Conservation (phyloP, 2,329 filamentous ascomycete genomes). For the Nothophaeocryptopus gaeumannii region DNA sequence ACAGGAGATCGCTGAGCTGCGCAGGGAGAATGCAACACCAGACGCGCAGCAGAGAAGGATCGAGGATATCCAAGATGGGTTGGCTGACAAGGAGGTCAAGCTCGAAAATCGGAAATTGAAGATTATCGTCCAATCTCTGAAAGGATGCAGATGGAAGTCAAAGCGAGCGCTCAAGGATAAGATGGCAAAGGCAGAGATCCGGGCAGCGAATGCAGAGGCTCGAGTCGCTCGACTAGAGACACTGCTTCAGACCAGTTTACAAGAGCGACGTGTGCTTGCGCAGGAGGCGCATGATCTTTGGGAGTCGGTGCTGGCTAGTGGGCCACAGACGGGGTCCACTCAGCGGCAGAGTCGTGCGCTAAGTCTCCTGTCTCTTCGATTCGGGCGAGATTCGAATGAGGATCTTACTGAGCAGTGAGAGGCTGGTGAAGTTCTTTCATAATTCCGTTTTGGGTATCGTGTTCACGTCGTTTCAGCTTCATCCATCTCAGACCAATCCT, state of each 20-base stretch:
- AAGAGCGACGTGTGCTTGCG: constrained; percentile 1
- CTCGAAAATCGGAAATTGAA: background rate
- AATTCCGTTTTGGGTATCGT: too few relatives aligned
- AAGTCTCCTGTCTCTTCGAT: constrained; percentile 2
- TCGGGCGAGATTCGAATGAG: background rate
- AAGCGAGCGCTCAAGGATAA: constrained; percentile 1
- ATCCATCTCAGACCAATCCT: constrained; percentile 34
- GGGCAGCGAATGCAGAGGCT: constrained; percentile 1
- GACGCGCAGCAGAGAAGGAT: background rate
- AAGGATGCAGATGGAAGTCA: constrained; percentile 6
- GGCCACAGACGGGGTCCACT: background rate
- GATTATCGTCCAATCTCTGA: background rate
- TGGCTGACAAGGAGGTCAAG: too few relatives aligned
- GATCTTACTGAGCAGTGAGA: background rate
- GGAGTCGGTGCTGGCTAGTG: background rate
- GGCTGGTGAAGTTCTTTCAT: background rate
- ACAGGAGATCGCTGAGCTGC: background rate
- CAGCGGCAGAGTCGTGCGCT: constrained; percentile 2
- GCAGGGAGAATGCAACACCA: background rate
- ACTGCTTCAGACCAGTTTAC: background rate
- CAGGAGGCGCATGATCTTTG: constrained; percentile 2
- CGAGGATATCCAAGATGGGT: background rate
- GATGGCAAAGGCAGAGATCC: background rate
- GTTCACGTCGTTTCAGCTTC: background rate
- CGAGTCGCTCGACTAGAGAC: constrained; percentile 2